Evolutionary conservation across 805 yeast species (phyloP), one percentile per base, ranked within the genome.

Genomic region (Metschnikowia hibisci): DNA sequence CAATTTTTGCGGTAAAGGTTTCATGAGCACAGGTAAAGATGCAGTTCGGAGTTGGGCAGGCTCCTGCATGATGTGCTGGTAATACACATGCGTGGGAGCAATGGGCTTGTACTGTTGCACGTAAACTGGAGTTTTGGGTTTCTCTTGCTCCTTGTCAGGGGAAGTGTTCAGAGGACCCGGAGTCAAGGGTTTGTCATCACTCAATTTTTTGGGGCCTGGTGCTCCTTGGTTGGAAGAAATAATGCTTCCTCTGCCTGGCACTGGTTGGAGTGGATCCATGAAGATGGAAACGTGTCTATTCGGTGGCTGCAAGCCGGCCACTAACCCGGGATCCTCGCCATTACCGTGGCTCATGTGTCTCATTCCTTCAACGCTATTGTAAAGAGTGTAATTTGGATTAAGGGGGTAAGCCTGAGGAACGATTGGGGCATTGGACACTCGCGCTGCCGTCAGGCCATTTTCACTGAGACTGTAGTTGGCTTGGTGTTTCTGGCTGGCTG

Each of bases 281-380:
- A 57, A 63, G 14, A 71, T 64, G 11, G 77, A 71, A 27, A 62
- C 56, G 46, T 72, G 71, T 34, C 77, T 61, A 10, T 64, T 56
- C 38, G 57, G 54, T 15, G 42, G 38, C 29, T 31, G 50, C 32
- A 37, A 37, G 27, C 34, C 6, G 4, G 34, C 11, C 7, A 27
- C 13, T 8, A 29, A 25, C 9, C 36, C 9, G 3, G 26, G 32
- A 18, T 32, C 34, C 33, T 44, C 32, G 11, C 39, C 23, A 16
- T 23, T 31, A 27, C 18, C 8, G 47, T 16, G 16, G 39, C n/a
- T 34, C 20, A 25, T 18, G 23, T 34, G 34, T 22, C 38, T 18
- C 15, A 23, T 28, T 32, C 38, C 25, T 31, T 58, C 62, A 32
- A 39, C n/a, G 34, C 48, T 48, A 35, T 48, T 55, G 57, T 58